These are phyloP conservation scores for Reutealis trisperma DNA, from an alignment of 345 rosid genomes.

Conservation along the genomic window DNA sequence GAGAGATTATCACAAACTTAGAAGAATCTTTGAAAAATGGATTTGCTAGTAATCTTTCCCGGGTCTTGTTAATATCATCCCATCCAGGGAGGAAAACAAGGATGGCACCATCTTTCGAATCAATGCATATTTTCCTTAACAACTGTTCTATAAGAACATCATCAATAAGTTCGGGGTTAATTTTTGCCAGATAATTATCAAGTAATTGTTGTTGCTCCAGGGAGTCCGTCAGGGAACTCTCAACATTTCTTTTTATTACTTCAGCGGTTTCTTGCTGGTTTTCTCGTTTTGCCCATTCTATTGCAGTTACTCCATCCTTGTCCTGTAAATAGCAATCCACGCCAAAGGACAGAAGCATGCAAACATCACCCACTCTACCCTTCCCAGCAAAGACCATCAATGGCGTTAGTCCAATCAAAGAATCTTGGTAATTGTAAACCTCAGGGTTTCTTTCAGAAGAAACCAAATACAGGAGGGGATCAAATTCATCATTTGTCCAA, in stretches of 20 bases:
- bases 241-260: slow-evolving; percentile 52
- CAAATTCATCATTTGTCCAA: slow-evolving; percentile 82
- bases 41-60: slow-evolving; percentile 61
- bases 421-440: slow-evolving; percentile 75
- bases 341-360: slow-evolving; percentile 82
- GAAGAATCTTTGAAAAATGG: slow-evolving; percentile 55
- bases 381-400: slow-evolving; percentile 88
- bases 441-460: slow-evolving; percentile 54
- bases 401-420: slow-evolving; percentile 67
- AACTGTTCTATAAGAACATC: slow-evolving; percentile 73
- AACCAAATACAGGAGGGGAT: slow-evolving; percentile 69
- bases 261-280: slow-evolving; percentile 70
- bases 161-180: slow-evolving; percentile 69
- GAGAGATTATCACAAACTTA: slow-evolving; percentile 67
- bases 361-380: slow-evolving; percentile 77
- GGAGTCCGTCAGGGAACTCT: slow-evolving; percentile 37
- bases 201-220: slow-evolving; percentile 51
- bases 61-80: slow-evolving; percentile 81
- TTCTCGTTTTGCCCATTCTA: slow-evolving; percentile 65
- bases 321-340: slow-evolving; percentile 61
- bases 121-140: slow-evolving; percentile 65
- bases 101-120: slow-evolving; percentile 79
- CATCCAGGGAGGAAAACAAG: slow-evolving; percentile 97
- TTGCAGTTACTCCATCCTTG: slow-evolving; percentile 64
- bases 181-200: slow-evolving; percentile 62